Base-by-base conservation (phyloP, 1,139 yeast genomes). In the Saccharomyces hybrid region DNA sequence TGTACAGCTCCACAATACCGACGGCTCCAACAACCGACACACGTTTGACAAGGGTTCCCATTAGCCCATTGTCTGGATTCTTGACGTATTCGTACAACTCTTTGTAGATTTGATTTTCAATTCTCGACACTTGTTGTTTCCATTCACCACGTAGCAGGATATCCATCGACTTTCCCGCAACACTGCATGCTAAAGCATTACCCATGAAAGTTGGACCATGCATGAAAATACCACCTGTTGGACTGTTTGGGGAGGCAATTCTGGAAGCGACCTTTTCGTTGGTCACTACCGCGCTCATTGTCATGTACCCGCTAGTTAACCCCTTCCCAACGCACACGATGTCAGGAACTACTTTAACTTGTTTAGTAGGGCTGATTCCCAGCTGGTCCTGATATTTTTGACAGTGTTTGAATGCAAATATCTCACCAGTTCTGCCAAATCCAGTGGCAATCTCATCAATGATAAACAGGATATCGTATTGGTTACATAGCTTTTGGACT, bases 131-230 rank as follows among this genome's bases (percentile, higher is more conserved):
- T 44, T 62, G 62, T 3, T 14, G 19, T 19, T 60, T 34, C 69
- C 71, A 58, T 49, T 62, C 48, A 53, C 69, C 55, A 57, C 67
- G 52, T 54, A 62, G 38, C 50, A 68, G 46, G 54, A 64, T 69
- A 44, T 70, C 69, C 44, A 72, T 54, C 6, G 70, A 70, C 7
- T 67, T 69, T 51, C 62, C 57, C 5, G 72, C 70, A 4, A 71
- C 69, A 7, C 67, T 63, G 58, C 75, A 72, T 3, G 72, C 70
- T 47, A 72, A 60, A 7, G 76, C 73, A 47, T 73, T 69, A 1
- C 70, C 74, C 66, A 70, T 67, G 57, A 67, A 72, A 0, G 76
- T 73, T 23, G 73, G 73, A 8, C 75, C 75, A 57, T 72, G 76
- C 65, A 60, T 62, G 38, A 64, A 55, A 47, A 55, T 50, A 3